Evolutionary conservation across 768 basidiomycete species (phyloP), one percentile per base, ranked within the genome.

Genomic region (Lepiota subincarnata): DNA sequence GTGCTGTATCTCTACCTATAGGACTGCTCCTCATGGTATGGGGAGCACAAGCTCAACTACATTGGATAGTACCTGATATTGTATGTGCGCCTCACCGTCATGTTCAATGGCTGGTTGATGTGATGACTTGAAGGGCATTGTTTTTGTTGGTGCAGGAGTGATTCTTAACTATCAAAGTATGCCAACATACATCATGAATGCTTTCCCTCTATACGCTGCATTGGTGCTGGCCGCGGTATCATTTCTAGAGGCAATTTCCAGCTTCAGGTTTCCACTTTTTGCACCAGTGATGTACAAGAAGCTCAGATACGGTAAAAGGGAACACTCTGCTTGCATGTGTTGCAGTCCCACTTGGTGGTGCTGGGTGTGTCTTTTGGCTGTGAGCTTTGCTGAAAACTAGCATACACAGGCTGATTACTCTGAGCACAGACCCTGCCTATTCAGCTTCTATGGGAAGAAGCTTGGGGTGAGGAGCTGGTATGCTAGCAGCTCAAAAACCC

Each of bases 251-350:
- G 81, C 84, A 0, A 50, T 88, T 0, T 79, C 81, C 1, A 89
- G 89, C 0, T 90, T 88, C 50, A 82, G 77, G 1, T 89, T 92
- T 63, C 89, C 89, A 1, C 68, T 91, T 14, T 91, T 91, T 59
- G 86, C 83, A 2, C 82, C 84, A 16, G 70, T 76, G 31, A 86
- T 90, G 81, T 89, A 79, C 66, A 64, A 70, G 0, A 69, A 70
- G 11, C 70, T 90, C 0, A 88, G 87, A 3, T 86, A 84, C 50
- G 89, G 87, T 0, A n/a, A 85, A 82, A 56, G 86, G 84, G 5
- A 68, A 82, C 57, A 85, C 87, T 0, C 72, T 90, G 2, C 72
- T 91, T 5, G 87, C 87, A 0, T 74, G 63, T 7, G 57, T 78
- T 1, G 73, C 83, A 1, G 79, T 89, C 48, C 75, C 65, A 0